Conservation (phyloP, 768 basidiomycete genomes). For the Podaxis pistillaris region DNA sequence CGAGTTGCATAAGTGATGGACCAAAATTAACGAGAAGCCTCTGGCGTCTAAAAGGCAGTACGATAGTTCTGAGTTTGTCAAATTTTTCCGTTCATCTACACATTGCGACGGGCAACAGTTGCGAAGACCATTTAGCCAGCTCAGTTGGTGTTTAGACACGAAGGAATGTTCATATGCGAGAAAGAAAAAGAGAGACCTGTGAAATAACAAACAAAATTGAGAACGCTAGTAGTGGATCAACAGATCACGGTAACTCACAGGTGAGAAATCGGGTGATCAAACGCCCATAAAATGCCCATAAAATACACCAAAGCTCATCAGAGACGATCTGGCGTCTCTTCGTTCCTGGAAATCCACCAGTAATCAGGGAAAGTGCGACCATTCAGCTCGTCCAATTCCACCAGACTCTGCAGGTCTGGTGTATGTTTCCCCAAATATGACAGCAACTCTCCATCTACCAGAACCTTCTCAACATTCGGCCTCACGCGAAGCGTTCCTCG, state of each 20-base stretch:
- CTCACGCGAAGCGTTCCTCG: neutral
- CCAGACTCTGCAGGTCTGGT: neutral
- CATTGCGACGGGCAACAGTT: too few relatives aligned
- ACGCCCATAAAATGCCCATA: neutral
- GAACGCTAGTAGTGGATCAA: too few relatives aligned
- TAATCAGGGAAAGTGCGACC: constrained; percentile 1
- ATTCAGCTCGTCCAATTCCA: neutral
- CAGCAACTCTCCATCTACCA: neutral
- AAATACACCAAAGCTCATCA: neutral
- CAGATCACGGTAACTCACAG: neutral
- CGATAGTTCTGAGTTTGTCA: neutral
- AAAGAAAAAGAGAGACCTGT: too few relatives aligned
- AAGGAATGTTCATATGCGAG: too few relatives aligned
- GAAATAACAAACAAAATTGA: too few relatives aligned
- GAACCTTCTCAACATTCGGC: neutral
- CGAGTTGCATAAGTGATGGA: neutral
- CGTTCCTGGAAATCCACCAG: constrained; percentile 6
- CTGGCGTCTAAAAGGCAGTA: neutral
- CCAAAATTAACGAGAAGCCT: neutral
- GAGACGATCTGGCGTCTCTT: constrained; percentile 1
- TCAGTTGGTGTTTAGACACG: too few relatives aligned
- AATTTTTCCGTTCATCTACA: too few relatives aligned
- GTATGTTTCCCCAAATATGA: neutral
- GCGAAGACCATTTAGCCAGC: too few relatives aligned
- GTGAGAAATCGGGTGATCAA: neutral